Evolutionary conservation across 2,329 filamentous ascomycete species (phyloP), one percentile per base, ranked within the genome.

Genomic region (Nigrospora sphaerica): DNA sequence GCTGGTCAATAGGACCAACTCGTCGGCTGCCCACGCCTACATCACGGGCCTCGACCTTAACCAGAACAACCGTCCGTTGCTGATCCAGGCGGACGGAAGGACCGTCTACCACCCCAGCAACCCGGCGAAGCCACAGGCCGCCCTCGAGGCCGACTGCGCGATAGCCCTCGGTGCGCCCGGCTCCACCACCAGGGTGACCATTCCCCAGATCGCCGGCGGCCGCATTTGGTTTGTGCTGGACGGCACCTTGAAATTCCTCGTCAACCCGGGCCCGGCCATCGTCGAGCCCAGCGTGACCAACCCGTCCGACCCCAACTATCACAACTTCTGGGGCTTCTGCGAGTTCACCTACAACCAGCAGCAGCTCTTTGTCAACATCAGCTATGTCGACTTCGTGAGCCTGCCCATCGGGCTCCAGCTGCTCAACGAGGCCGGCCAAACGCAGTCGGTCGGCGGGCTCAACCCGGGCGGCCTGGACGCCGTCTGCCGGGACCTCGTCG

Each of bases 261-360:
- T 90, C 44, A 91, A 91, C 62, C 83, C 80, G 23, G 81, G 80
- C 14, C 82, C 86, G 7, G 83, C 79, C 1, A 72, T 91, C 13
- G 86, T 90, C 38, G 86, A 90, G 65, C 87, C 87, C 0, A 83
- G 81, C 11, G 80, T 84, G 23, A 84, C 78, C 32, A 90, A 90
- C 62, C 62, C 72, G 0, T 62, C 72, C 0, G 84, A 88, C 56
- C 64, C 73, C 2, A 87, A 86, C 61, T 80, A 81, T 58, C 67
- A 75, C 33, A 65, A 76, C 39, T 65, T 72, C 48, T 88, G 83
- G 83, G 76, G 73, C 28, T 88, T 87, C 59, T 80, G 75, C 66
- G 84, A 88, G 61, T 81, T 83, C 59, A 83, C 80, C 1, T 77
- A 74, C 59, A 80, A 81, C 57, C 53, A 57, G 39, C 64, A 68